phyloP scores from a whole-genome alignment of 2,329 filamentous ascomycete species.

The Arthroderma uncinatum region DNA sequence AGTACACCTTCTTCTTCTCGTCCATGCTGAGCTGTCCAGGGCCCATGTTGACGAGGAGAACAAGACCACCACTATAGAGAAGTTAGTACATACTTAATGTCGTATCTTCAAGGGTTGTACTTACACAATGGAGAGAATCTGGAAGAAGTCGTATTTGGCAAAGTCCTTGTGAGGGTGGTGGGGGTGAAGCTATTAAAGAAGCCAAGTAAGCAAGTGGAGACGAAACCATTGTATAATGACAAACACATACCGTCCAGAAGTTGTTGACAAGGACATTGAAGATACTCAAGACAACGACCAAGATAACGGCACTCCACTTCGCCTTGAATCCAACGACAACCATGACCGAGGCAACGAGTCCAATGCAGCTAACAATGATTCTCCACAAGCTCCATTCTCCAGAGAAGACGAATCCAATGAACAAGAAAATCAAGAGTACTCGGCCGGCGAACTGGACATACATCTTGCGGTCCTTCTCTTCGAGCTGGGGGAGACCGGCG shows the following conservation, averaged over 20 bases:
- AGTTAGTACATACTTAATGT: constrained; percentile 6
- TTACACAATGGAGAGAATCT: constrained; percentile 94
- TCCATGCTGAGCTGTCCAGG: constrained; percentile 96
- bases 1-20: constrained; percentile 99
- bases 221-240: neutral
- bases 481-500: constrained; percentile 80
- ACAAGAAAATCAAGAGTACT: constrained; percentile 93
- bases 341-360: constrained; percentile 90
- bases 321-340: constrained; percentile 99
- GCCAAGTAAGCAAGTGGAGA: constrained; percentile 5
- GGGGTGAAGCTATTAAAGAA: constrained; percentile 62
- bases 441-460: constrained; percentile 97
- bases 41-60: constrained; percentile 96
- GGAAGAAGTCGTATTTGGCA: constrained; percentile 99
- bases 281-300: constrained; percentile 87
- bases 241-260: constrained; percentile 85
- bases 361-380: constrained; percentile 70
- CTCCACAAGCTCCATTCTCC: constrained; percentile 87
- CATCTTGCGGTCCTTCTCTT: constrained; percentile 99
- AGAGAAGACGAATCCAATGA: constrained; percentile 90
- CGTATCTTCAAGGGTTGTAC: constrained; percentile 22
- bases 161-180: constrained; percentile 99
- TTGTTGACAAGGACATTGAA: constrained; percentile 99
- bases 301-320: constrained; percentile 92
- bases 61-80: constrained; percentile 59